These are phyloP conservation scores for Candida peoriensis DNA, from an alignment of 805 yeast species.

Conservation along the genomic window DNA sequence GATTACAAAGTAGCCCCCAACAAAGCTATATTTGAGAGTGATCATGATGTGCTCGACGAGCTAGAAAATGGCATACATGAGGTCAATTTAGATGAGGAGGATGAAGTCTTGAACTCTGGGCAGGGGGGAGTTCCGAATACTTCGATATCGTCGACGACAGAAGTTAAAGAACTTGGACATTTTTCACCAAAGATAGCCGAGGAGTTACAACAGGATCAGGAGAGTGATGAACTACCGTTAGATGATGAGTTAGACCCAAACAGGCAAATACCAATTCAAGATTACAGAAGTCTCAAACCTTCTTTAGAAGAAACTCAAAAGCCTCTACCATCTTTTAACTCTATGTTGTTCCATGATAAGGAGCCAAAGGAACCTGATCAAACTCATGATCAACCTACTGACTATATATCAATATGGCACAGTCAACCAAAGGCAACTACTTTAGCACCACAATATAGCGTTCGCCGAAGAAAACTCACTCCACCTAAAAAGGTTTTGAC, in stretches of 20 bases:
- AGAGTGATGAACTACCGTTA: too few species aligned
- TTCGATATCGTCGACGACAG: too few species aligned
- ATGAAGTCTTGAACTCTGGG: too few species aligned
- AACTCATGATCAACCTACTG: conserved; percentile 12
- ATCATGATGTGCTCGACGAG: background rate
- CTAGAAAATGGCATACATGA: background rate
- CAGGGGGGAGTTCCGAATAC: too few species aligned
- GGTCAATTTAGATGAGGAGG: too few species aligned
- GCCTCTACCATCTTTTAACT: conserved; percentile 19
- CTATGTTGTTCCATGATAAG: conserved; percentile 20
- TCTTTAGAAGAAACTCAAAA: conserved; percentile 4
- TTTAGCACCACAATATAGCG: conserved; percentile 20
- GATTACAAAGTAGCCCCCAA: conserved; percentile 8
- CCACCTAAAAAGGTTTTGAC: conserved; percentile 20
- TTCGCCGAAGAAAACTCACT: conserved; percentile 11
- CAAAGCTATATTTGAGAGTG: background rate
- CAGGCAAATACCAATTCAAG: conserved; percentile 2
- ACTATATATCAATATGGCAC: conserved; percentile 24
- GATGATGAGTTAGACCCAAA: background rate
- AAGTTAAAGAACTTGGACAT: too few species aligned
- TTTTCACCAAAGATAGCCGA: too few species aligned
- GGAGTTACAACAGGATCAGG: too few species aligned
- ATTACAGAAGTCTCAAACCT: conserved; percentile 7
- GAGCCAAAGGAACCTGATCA: conserved; percentile 11
- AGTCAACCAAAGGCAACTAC: conserved; percentile 26